Evolutionary conservation across 1,284 basidiomycete species (phyloP).

Genomic region (Tylopilus sp.): DNA sequence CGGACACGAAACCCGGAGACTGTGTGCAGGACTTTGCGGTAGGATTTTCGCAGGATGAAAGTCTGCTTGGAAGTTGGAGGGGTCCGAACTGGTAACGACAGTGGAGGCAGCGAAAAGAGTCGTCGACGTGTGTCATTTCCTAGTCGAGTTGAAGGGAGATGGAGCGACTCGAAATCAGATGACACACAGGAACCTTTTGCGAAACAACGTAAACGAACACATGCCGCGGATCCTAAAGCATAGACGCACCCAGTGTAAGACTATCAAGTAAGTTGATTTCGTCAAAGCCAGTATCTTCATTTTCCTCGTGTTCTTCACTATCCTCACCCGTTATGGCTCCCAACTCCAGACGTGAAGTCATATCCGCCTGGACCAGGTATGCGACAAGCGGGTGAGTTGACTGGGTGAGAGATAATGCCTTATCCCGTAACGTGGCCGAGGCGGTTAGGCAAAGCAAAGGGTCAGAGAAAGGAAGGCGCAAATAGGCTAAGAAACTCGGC

Average conservation of each 20-base stretch:
- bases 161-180: conserved; percentile 35
- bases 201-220: background rate
- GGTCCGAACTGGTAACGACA: conserved; percentile 39
- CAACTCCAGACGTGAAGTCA: conserved; percentile 15
- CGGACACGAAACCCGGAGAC: conserved; percentile 80
- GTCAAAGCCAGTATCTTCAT: conserved; percentile 52
- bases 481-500: conserved; percentile 49
- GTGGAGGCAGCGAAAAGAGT: conserved; percentile 56
- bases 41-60: conserved; percentile 74
- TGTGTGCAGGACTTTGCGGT: conserved; percentile 70
- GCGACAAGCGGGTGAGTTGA: conserved; percentile 49
- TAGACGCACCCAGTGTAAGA: conserved; percentile 45
- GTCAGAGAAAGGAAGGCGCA: conserved; percentile 63
- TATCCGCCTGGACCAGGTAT: conserved; percentile 38
- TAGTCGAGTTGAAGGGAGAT: conserved; percentile 61
- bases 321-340: conserved; percentile 24
- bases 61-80: conserved; percentile 40
- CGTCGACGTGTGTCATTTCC: conserved; percentile 57
- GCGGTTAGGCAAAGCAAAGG: conserved; percentile 78
- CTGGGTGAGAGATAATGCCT: conserved; percentile 50
- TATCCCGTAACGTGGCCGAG: conserved; percentile 74
- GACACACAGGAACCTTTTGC: conserved; percentile 46
- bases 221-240: background rate
- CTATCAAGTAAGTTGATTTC: conserved; percentile 79
- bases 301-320: conserved; percentile 29